Evolutionary conservation across 192 early-diverging fungal species (phyloP).

Genomic region (Linnemannia elongata): DNA sequence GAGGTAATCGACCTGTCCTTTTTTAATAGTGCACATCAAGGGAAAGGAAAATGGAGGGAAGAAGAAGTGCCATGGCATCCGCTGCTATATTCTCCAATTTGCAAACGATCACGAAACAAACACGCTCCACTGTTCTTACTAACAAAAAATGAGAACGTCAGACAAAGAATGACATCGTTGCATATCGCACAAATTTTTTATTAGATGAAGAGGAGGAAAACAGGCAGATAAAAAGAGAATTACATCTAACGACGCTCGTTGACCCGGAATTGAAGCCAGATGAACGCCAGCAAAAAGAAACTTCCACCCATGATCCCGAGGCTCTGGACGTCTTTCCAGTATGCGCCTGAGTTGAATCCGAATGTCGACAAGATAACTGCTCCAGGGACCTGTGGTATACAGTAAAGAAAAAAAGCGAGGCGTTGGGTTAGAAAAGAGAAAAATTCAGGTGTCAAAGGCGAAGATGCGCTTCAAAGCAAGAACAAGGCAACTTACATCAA

Average conservation of each 20-base stretch:
- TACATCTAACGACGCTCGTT: conserved; percentile 79
- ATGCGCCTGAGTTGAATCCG: conserved; percentile 86
- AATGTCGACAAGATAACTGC: conserved; percentile 90
- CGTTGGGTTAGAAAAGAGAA: background rate
- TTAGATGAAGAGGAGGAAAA: too few species aligned
- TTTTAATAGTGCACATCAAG: too few species aligned
- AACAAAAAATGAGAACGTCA: too few species aligned
- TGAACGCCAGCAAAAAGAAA: conserved; percentile 78
- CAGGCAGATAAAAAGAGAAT: too few species aligned
- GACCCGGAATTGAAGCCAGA: conserved; percentile 85
- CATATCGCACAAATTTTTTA: too few species aligned
- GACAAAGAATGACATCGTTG: too few species aligned
- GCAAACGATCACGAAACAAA: background rate
- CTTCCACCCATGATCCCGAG: conserved; percentile 69
- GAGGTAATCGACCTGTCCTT: too few species aligned
- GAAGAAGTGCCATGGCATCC: too few species aligned
- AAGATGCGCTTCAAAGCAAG: background rate
- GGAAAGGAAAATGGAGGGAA: too few species aligned
- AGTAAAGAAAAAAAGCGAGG: background rate
- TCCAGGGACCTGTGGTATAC: conserved; percentile 74
- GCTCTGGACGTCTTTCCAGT: conserved; percentile 83
- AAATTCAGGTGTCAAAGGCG: background rate
- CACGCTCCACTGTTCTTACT: too few species aligned
- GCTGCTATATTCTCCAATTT: background rate
- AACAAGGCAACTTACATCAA: conserved; percentile 67